Base-by-base conservation (phyloP, 305 asterid genomes). In the Ajuga reptans region DNA sequence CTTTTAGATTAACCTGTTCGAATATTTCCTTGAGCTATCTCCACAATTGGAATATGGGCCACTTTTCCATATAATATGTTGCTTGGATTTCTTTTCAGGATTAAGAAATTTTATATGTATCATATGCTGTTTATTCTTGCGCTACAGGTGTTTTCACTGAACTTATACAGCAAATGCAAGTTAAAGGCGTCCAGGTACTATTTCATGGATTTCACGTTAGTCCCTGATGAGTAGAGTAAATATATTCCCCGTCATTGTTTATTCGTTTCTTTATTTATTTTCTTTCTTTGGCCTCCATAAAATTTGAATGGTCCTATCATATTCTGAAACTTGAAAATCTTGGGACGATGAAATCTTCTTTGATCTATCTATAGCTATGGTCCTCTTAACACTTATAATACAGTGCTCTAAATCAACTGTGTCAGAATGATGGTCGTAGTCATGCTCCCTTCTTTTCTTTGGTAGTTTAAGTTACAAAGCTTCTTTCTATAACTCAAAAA, bases 121-220 rank as follows among this genome's bases (percentile, higher is more conserved):
- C 9, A 16, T 27, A 39, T 46, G 41, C 29, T 47, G 52, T 55
- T 76, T 74, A 58, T 54, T 72, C 70, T 72, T 77, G 56, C 54
- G 21, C 55, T 81, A 71, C 85, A 93, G 98, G 96, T 78, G 96
- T 93, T 81, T 93, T 93, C 83, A 93, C 98, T 11, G 98, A 93
- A 82, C 97, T 93, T 72, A 84, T 90, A 78, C 96, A 88, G 79
- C 98, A 93, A 84, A 90, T 93, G 98, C 97, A 91, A 79, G 98
- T 93, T 66, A 93, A 90, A 85, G 97, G 98, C 6, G 96, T 89
- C 60, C 98, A 93, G 98, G 98, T 93, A 82, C 50, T 64, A 29
- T 55, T 53, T 72, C 68, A 24, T 16, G 29, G 34, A 52, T 47
- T 27, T 66, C 66, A 17, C 24, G 55, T 54, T 53, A 21, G 17